A percentile compares a stretch with the other conserved stretches of the same genome.
Evolutionary conservation across 1,284 basidiomycete genomes (phyloP).

Genomic region (Irpex sp.): DNA sequence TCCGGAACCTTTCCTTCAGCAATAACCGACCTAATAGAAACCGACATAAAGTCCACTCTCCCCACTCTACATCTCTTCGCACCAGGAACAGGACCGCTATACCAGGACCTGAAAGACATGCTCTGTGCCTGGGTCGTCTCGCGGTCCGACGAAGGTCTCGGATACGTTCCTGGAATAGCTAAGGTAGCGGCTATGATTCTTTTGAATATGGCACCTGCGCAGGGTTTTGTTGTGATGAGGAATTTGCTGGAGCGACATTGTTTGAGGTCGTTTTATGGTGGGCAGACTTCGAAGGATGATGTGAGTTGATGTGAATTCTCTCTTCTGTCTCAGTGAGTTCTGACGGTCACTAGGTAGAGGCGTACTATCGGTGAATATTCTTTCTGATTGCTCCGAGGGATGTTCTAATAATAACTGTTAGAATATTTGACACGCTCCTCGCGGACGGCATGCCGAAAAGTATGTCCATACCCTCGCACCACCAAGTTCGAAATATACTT

Average conservation of each 20-base stretch:
- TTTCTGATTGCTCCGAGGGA: conserved; percentile 16
- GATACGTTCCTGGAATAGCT: conserved; percentile 69
- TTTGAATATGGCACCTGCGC: conserved; percentile 77
- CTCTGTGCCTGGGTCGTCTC: conserved; percentile 90
- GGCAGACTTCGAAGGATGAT: conserved; percentile 67
- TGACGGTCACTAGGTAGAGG: conserved; percentile 57
- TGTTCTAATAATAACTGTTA: conserved; percentile 26
- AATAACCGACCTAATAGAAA: conserved; percentile 71
- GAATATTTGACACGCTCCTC: conserved; percentile 89
- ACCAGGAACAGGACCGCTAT: conserved; percentile 74
- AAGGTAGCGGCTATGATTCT: conserved; percentile 88
- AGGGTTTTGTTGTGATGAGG: conserved; percentile 83
- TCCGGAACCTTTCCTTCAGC: conserved; percentile 73
- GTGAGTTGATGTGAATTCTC: conserved; percentile 44
- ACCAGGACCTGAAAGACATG: conserved; percentile 84
- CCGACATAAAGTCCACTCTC: conserved; percentile 80
- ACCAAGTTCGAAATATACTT: background rate
- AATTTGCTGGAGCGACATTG: conserved; percentile 89
- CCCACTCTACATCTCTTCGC: conserved; percentile 88
- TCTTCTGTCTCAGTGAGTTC: background rate
- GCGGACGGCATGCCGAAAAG: conserved; percentile 95
- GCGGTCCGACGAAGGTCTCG: conserved; percentile 82
- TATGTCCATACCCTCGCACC: conserved; percentile 33
- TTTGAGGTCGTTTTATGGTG: conserved; percentile 83
- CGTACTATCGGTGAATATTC: conserved; percentile 55